Base-by-base conservation (phyloP, 371 early-diverging fungal genomes). In the Thermomucor indicae-seudaticae region DNA sequence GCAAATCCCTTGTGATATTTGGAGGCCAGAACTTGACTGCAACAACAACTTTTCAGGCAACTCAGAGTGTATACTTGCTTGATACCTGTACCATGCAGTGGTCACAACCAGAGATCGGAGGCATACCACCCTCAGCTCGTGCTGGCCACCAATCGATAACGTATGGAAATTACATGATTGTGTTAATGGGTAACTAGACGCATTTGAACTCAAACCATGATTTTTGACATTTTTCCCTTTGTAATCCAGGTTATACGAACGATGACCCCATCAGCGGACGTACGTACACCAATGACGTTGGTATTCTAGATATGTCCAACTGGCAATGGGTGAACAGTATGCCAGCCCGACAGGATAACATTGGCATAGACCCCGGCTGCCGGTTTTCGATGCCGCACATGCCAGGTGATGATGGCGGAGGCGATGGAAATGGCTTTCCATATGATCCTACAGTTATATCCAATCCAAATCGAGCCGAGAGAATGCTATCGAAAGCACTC, bases 301-400 rank as follows among this genome's bases (percentile, higher is more conserved):
- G 49, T 27, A 62, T 75, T 22, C 57, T 75, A 7, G 70, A 75
- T 32, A 56, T 70, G 63, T 35, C 49, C 0, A 37, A 35, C 11
- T 72, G 72, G 76, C 51, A 58, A 58, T 75, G 76, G 76, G 64
- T 70, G 1, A 27, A 52, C 25, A 30, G n/a, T 24, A 58, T 71
- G 34, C 47, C 54, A 5, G 34, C 44, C 8, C 41, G 43, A 4
- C 23, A 51, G 11, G 14, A 40, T 7, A 7, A 20, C 4, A 12
- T 3, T 20, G 7, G 28, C 35, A 28, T 29, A 20, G 20, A 54
- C 14, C 44, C 51, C 1, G 40, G 44, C 7, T 66, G 71, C 25
- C 49, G 51, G 30, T 65, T 66, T 47, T 30, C 40, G 0, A 38
- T 75, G 32, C 67, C 65, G 5, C 39, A 37, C 34, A 34, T 51